phyloP scores from a whole-genome alignment of 495 filamentous ascomycete genomes.

The Penicillium steckii region DNA sequence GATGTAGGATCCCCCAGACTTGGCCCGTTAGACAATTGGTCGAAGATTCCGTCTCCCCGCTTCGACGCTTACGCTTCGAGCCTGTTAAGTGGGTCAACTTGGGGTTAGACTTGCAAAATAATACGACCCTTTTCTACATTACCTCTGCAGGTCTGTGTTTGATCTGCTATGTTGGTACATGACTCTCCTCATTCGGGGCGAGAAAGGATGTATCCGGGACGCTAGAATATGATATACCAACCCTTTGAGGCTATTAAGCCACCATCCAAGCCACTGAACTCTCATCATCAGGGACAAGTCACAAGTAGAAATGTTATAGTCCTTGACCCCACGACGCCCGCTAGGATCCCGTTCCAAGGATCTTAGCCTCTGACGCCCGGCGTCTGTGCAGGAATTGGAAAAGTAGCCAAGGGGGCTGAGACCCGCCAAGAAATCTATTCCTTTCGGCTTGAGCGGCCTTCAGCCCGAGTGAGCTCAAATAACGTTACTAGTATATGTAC shows the following conservation, averaged over 20 bases:
- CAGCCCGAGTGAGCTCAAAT: background rate
- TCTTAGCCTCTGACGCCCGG: background rate
- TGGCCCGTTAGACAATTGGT: background rate
- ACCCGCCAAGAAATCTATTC: background rate
- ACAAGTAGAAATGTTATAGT: background rate
- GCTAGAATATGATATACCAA: background rate
- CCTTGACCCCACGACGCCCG: background rate
- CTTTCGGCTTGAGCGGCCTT: slow-evolving; percentile 1
- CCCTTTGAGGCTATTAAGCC: background rate
- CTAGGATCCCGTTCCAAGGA: background rate
- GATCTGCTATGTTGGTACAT: background rate
- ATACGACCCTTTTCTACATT: background rate
- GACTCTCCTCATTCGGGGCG: background rate
- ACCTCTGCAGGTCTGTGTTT: background rate
- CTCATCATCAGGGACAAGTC: background rate
- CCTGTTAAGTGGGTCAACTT: background rate
- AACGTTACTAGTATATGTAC: slow-evolving; percentile 3
- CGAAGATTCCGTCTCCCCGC: background rate
- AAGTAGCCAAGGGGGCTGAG: slow-evolving; percentile 4
- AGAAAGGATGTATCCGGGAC: background rate
- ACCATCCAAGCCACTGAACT: background rate
- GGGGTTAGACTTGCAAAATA: background rate
- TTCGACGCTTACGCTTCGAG: background rate
- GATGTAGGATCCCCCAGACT: background rate
- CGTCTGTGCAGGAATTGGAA: background rate